These are phyloP conservation scores for Pseudogymnoascus sp. DNA, from an alignment of 2,329 filamentous ascomycete species.

Conservation along the genomic window DNA sequence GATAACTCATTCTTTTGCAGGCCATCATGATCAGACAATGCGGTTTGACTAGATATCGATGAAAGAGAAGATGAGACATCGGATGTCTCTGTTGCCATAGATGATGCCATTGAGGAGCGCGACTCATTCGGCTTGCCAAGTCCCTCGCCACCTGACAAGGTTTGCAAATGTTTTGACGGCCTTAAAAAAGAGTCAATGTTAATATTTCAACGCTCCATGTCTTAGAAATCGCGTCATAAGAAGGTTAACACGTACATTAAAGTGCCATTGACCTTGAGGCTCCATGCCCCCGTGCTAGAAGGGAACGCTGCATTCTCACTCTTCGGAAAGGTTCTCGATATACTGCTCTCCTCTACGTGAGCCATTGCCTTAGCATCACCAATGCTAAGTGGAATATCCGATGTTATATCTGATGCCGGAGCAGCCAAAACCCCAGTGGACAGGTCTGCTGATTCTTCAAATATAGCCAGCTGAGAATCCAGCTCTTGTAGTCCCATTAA, in stretches of 20 bases:
- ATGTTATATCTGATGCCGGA: background rate
- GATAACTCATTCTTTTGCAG: conserved; percentile 26
- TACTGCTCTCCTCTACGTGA: background rate
- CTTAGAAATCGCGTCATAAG: background rate
- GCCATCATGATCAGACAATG: conserved; percentile 45
- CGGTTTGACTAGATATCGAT: conserved; percentile 52
- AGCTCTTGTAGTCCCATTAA: conserved; percentile 31
- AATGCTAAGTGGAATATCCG: conserved; percentile 2
- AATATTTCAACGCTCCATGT: background rate
- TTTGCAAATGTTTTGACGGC: conserved; percentile 10
- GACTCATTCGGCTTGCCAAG: conserved; percentile 27
- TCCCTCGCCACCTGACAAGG: background rate
- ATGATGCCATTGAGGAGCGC: conserved; percentile 42
- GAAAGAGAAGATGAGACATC: conserved; percentile 41
- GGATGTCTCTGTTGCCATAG: conserved; percentile 45
- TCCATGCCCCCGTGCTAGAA: background rate
- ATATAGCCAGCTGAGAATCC: conserved; percentile 31
- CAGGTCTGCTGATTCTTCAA: conserved; percentile 24
- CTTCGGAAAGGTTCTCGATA: background rate
- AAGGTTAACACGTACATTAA: background rate
- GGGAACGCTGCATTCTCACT: background rate
- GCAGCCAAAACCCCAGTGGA: background rate
- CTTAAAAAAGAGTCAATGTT: background rate
- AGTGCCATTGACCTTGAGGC: background rate
- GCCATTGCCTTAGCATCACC: background rate